Evolutionary conservation across 2,329 filamentous ascomycete species (phyloP).

Genomic region (Xylariaceae sp.): DNA sequence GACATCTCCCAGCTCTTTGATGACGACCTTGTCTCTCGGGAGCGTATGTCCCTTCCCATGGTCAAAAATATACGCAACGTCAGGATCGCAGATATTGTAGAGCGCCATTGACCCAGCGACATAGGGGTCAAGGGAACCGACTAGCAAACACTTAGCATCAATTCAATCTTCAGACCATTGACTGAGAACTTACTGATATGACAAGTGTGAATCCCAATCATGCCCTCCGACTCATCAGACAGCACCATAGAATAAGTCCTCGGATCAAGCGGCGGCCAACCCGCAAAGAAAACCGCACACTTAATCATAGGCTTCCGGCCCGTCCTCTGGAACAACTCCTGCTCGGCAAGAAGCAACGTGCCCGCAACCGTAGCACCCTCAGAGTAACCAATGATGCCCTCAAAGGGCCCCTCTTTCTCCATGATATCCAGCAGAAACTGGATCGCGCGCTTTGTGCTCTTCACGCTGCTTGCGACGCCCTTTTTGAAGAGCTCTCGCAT

Average conservation of each 20-base stretch:
- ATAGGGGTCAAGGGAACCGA: conserved; percentile 55
- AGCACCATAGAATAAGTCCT: conserved; percentile 41
- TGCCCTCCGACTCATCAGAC: conserved; percentile 43
- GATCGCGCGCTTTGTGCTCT: conserved; percentile 39
- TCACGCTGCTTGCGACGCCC: conserved; percentile 35
- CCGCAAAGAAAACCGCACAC: conserved; percentile 48
- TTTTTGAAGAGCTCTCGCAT: conserved; percentile 46
- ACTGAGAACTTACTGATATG: conserved; percentile 41
- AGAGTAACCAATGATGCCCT: conserved; percentile 32
- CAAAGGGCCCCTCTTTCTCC: conserved; percentile 32
- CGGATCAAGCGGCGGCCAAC: conserved; percentile 48
- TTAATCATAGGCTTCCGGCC: conserved; percentile 37
- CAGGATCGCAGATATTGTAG: conserved; percentile 56
- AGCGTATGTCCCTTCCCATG: conserved; percentile 61
- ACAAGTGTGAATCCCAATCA: conserved; percentile 48
- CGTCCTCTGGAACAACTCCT: conserved; percentile 25
- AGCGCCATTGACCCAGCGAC: conserved; percentile 56
- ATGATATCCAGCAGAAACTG: conserved; percentile 36
- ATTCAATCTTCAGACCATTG: too few relatives aligned
- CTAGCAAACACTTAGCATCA: conserved; percentile 29
- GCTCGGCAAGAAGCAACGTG: conserved; percentile 30
- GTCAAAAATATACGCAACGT: conserved; percentile 57
- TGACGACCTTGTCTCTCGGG: conserved; percentile 47
- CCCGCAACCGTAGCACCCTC: conserved; percentile 31
- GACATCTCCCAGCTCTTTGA: conserved; percentile 43